These are phyloP conservation scores for Boletus barrowsii DNA, from an alignment of 768 basidiomycete genomes.

Conservation along the genomic window DNA sequence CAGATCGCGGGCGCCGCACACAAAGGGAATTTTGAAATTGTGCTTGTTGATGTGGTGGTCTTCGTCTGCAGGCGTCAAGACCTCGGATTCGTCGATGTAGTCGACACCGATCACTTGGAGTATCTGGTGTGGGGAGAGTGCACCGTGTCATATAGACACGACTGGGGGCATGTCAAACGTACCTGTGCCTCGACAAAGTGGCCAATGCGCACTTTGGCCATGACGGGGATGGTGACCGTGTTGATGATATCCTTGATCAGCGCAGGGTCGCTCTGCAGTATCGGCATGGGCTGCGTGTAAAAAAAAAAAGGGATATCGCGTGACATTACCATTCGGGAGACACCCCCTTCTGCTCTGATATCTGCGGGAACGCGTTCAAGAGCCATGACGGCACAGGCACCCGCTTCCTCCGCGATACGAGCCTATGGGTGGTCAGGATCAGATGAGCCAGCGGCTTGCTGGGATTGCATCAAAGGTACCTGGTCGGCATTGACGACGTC, in stretches of 20 bases:
- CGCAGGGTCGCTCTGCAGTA: constrained; percentile 75
- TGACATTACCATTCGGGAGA: constrained; percentile 85
- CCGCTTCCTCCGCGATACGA: constrained; percentile 94
- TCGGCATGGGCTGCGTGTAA: background rate
- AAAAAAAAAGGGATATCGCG: background rate
- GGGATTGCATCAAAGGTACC: constrained; percentile 23
- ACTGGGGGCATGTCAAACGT: constrained; percentile 4
- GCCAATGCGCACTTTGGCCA: constrained; percentile 95
- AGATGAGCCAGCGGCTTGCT: background rate
- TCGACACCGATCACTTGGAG: constrained; percentile 92
- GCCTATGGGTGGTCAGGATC: constrained; percentile 48
- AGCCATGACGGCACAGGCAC: constrained; percentile 98
- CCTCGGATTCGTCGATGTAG: constrained; percentile 95
- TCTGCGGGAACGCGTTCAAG: constrained; percentile 94
- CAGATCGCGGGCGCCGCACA: constrained; percentile 92
- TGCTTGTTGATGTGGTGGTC: constrained; percentile 98
- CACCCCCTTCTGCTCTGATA: constrained; percentile 88
- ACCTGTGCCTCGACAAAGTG: constrained; percentile 97
- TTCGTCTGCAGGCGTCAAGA: constrained; percentile 94
- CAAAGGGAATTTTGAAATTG: constrained; percentile 91
- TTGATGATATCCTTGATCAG: constrained; percentile 97
- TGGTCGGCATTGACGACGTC: constrained; percentile 85
- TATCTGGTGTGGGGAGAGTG: constrained; percentile 51
- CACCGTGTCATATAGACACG: background rate
- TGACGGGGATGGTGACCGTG: constrained; percentile 95